phyloP scores from a whole-genome alignment of 495 filamentous ascomycete genomes.

The Daldinia vernicosa region DNA sequence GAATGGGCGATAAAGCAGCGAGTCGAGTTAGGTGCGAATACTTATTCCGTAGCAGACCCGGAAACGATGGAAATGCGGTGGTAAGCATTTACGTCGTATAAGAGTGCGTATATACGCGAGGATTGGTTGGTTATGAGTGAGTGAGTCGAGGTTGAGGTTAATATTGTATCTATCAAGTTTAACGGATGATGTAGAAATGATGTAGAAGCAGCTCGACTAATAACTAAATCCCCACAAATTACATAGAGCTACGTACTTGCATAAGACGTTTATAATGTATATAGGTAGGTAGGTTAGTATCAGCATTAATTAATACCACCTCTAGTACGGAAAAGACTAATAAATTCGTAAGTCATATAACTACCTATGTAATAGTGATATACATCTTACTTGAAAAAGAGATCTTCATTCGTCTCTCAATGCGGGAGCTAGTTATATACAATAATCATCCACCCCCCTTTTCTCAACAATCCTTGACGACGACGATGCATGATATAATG shows the following conservation, averaged over 20 bases:
- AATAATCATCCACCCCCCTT: conserved; percentile 2
- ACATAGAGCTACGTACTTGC: background rate
- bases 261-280: background rate
- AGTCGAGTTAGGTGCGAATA: background rate
- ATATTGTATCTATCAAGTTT: background rate
- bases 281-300: no score
- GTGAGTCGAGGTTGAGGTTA: background rate
- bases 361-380: background rate
- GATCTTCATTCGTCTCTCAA: conserved; percentile 4
- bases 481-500: conserved; percentile 10
- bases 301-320: no score
- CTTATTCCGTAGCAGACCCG: background rate
- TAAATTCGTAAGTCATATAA: background rate
- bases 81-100: background rate
- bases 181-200: background rate
- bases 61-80: background rate
- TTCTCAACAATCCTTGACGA: background rate
- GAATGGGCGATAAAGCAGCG: background rate
- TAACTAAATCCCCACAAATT: conserved; percentile 18
- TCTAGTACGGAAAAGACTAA: no score
- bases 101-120: background rate
- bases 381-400: background rate
- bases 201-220: background rate
- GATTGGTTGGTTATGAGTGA: background rate
- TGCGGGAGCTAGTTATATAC: conserved; percentile 15